These are phyloP conservation scores for Picea sitchensis DNA, from an alignment of 75 land plant species.

Conservation along the genomic window DNA sequence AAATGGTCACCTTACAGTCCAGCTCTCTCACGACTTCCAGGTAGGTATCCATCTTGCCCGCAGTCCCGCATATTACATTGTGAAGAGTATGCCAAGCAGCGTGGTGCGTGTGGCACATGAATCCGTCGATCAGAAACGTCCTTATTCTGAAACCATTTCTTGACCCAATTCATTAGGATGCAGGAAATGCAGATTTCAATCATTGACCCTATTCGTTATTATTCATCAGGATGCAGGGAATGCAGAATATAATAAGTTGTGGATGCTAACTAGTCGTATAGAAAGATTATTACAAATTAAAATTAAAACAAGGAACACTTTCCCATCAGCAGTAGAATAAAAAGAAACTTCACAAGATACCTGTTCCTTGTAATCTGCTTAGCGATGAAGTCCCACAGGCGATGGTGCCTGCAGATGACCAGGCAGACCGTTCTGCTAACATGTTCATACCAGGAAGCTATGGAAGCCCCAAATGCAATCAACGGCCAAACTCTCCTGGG, in stretches of 20 bases:
- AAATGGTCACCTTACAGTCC: conserved; percentile 44
- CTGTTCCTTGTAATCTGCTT: conserved; percentile 61
- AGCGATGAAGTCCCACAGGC: conserved; percentile 59
- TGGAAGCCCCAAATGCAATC: conserved; percentile 69
- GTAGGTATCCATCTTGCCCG: conserved; percentile 45
- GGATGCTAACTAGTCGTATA: too few relatives aligned
- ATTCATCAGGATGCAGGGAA: too few relatives aligned
- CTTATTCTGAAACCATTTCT: conserved; percentile 22
- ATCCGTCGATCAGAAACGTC: conserved; percentile 59
- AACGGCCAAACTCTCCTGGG: conserved; percentile 83
- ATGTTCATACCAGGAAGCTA: conserved; percentile 96
- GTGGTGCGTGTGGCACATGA: conserved; percentile 84
- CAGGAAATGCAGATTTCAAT: too few relatives aligned
- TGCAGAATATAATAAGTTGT: too few relatives aligned
- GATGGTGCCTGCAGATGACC: conserved; percentile 80
- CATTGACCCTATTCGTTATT: too few relatives aligned
- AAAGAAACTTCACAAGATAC: conserved; percentile 13
- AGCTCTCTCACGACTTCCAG: conserved; percentile 34
- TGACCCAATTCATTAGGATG: neutral
- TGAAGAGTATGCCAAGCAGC: conserved; percentile 93
- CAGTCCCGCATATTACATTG: conserved; percentile 79
- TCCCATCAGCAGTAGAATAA: too few relatives aligned
- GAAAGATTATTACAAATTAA: too few relatives aligned
- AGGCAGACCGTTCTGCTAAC: conserved; percentile 61
- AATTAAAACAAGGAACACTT: too few relatives aligned